phyloP scores from a whole-genome alignment of 352 stramenopile species.

The Aphanomyces astaci region DNA sequence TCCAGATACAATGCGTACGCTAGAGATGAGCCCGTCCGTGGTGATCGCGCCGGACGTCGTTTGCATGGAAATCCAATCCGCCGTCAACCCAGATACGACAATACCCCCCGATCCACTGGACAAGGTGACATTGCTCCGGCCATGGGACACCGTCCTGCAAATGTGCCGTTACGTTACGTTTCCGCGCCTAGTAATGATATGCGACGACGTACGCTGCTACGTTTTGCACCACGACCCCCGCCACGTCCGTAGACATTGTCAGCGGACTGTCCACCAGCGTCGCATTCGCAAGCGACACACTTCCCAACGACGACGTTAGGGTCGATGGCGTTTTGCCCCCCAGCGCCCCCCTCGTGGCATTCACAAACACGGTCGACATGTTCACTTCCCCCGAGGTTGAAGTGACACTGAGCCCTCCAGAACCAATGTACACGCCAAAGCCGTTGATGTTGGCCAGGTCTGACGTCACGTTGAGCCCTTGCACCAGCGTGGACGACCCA shows the following conservation, averaged over 20 bases:
- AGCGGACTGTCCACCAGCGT: slow-evolving; percentile 51
- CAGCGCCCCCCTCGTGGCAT: slow-evolving; percentile 27
- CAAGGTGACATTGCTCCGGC: slow-evolving; percentile 42
- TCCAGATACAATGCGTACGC: slow-evolving; percentile 29
- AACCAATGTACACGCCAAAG: slow-evolving; percentile 32
- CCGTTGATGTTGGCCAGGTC: slow-evolving; percentile 43
- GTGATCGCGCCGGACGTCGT: slow-evolving; percentile 41
- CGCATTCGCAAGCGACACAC: slow-evolving; percentile 37
- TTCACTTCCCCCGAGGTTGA: slow-evolving; percentile 47
- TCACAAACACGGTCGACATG: slow-evolving; percentile 36
- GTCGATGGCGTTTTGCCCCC: slow-evolving; percentile 27
- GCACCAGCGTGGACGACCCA: slow-evolving; percentile 27
- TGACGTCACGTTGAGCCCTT: slow-evolving; percentile 33
- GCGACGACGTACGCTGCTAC: slow-evolving; percentile 34
- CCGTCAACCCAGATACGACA: slow-evolving; percentile 32
- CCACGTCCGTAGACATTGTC: slow-evolving; percentile 39
- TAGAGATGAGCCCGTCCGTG: slow-evolving; percentile 30
- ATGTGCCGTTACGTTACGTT: background rate
- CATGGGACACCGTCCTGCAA: slow-evolving; percentile 36
- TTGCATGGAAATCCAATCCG: slow-evolving; percentile 53
- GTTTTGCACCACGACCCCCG: slow-evolving; percentile 33
- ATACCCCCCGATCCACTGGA: slow-evolving; percentile 45
- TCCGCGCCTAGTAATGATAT: background rate
- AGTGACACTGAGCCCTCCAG: slow-evolving; percentile 31
- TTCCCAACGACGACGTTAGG: slow-evolving; percentile 41